phyloP scores from a whole-genome alignment of 495 filamentous ascomycete genomes.

The Aspergillus campestris region DNA sequence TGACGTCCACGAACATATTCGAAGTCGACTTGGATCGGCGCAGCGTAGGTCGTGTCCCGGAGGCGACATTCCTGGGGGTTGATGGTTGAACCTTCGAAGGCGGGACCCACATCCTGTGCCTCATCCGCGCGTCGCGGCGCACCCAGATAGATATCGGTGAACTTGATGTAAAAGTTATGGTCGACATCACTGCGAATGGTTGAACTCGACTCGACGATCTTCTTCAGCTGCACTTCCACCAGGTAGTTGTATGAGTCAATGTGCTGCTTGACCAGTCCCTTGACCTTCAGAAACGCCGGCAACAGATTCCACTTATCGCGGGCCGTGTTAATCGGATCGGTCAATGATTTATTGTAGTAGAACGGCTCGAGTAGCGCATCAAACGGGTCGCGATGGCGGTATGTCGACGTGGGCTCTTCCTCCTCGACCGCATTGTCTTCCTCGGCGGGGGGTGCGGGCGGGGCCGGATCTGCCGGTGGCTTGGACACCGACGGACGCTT shows the following conservation, averaged over 20 bases:
- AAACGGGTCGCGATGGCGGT: constrained; percentile 47
- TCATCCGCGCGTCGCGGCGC: constrained; percentile 70
- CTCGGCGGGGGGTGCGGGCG: constrained; percentile 3
- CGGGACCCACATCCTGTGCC: constrained; percentile 43
- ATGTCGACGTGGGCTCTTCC: constrained; percentile 12
- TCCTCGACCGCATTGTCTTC: constrained; percentile 6
- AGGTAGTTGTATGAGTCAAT: constrained; percentile 99
- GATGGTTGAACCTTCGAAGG: constrained; percentile 42
- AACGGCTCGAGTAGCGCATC: constrained; percentile 89
- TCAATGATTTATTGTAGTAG: constrained; percentile 89
- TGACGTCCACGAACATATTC: constrained; percentile 71
- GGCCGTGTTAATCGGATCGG: constrained; percentile 88
- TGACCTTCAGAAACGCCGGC: constrained; percentile 93
- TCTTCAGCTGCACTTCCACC: constrained; percentile 87
- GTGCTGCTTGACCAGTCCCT: constrained; percentile 92
- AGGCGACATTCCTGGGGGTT: constrained; percentile 93
- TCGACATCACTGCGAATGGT: constrained; percentile 83
- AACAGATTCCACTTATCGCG: constrained; percentile 94
- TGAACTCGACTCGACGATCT: constrained; percentile 85
- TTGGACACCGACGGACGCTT: constrained; percentile 17
- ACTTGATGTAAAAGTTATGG: constrained; percentile 77
- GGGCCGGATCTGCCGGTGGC: constrained; percentile 4
- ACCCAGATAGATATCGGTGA: constrained; percentile 79
- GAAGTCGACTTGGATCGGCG: constrained; percentile 83
- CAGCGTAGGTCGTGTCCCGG: constrained; percentile 91